These are phyloP conservation scores for Colletotrichum eleusines DNA, from an alignment of 2,329 filamentous ascomycete genomes.

Conservation along the genomic window DNA sequence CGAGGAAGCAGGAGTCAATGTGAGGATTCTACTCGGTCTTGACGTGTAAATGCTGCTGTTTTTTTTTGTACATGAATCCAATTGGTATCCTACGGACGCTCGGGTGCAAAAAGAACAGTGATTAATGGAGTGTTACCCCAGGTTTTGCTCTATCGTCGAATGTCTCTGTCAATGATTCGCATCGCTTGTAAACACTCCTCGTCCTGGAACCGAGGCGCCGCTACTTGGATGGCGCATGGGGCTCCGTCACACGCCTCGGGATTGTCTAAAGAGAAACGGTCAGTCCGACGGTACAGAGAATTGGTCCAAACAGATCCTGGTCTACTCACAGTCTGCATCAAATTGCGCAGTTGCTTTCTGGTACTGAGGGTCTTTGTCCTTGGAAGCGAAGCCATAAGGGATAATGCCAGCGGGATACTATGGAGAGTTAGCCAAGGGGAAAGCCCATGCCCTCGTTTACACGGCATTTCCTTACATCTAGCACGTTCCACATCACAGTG, in stretches of 20 bases:
- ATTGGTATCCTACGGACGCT: too few relatives aligned
- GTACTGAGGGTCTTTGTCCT: constrained; percentile 52
- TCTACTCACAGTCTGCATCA: constrained; percentile 51
- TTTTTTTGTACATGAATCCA: too few relatives aligned
- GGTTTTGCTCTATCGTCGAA: not conserved
- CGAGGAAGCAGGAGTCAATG: not conserved
- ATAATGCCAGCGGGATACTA: constrained; percentile 65
- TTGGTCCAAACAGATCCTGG: not conserved
- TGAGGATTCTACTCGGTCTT: not conserved
- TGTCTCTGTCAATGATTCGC: constrained; percentile 47
- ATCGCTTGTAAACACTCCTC: constrained; percentile 57
- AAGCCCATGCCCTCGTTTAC: not conserved
- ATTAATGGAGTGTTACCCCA: not conserved
- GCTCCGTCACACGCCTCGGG: constrained; percentile 55
- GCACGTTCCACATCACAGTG: constrained; percentile 63
- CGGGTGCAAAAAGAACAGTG: not conserved
- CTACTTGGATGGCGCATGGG: constrained; percentile 60
- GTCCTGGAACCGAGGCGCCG: constrained; percentile 60
- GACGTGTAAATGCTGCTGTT: not conserved
- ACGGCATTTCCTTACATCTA: constrained; percentile 57
- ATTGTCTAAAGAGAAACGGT: constrained; percentile 50
- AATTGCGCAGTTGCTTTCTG: constrained; percentile 47
- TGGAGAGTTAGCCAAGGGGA: not conserved
- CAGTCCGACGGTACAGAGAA: not conserved
- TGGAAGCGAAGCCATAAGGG: constrained; percentile 57